Conservation (phyloP, 2,329 filamentous ascomycete species). For the Beauveria scarabaeidicola region DNA sequence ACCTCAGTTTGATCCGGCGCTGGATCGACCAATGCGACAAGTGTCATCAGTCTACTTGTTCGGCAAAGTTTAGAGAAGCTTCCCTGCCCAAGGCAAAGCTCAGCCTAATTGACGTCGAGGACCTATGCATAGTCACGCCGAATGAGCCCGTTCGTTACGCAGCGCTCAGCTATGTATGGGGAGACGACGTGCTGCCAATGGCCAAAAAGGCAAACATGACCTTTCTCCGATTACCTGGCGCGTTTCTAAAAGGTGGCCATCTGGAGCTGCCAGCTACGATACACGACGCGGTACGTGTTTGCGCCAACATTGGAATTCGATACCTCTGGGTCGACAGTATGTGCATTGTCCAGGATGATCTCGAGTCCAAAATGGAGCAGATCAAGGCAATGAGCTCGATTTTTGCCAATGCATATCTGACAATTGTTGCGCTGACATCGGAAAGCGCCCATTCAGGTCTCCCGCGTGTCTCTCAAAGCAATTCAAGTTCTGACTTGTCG, state of each 20-base stretch:
- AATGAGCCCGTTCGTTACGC: constrained; percentile 6
- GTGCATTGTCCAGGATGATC: constrained; percentile 10
- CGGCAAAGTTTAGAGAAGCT: neutral
- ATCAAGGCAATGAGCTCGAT: constrained; percentile 9
- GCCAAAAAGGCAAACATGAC: constrained; percentile 2
- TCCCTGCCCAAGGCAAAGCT: neutral
- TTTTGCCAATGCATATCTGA: constrained; percentile 9
- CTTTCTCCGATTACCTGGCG: neutral
- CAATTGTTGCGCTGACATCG: constrained; percentile 1
- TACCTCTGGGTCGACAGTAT: constrained; percentile 14
- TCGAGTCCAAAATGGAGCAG: constrained; percentile 6
- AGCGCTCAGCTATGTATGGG: constrained; percentile 12
- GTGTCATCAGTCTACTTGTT: constrained; percentile 2
- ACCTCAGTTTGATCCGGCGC: neutral
- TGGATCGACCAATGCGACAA: constrained; percentile 11
- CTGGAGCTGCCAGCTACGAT: constrained; percentile 8
- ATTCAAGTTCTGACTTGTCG: neutral
- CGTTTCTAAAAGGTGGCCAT: neutral
- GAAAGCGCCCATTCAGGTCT: constrained; percentile 2
- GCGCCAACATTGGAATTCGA: constrained; percentile 7
- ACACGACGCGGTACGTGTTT: constrained; percentile 8
- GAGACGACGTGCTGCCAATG: neutral
- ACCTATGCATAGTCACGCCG: constrained; percentile 9
- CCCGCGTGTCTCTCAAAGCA: neutral
- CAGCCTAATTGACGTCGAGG: constrained; percentile 10